Percentiles rank a stretch among this genome's conserved stretches.
Evolutionary conservation across 805 yeast genomes (phyloP).

Genomic region (Lipomyces spencermartinsiae): DNA sequence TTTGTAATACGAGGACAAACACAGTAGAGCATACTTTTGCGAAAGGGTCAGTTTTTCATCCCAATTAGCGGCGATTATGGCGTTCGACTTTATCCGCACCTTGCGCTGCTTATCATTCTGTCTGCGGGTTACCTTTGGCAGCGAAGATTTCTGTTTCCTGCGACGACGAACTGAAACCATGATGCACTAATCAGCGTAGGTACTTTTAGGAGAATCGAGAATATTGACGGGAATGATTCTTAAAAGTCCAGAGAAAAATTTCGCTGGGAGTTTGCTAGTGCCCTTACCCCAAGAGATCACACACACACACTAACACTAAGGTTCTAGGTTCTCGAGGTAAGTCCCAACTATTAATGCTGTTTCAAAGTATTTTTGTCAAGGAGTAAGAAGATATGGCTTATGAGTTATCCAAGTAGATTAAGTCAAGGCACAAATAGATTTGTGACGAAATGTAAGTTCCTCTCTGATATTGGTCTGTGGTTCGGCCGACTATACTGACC

Average conservation of each 20-base stretch:
- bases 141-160: constrained; percentile 27
- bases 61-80: constrained; percentile 90
- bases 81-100: constrained; percentile 70
- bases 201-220: background rate
- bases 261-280: background rate
- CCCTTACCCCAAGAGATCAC: background rate
- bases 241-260: too few species aligned
- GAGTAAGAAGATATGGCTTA: too few species aligned
- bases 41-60: constrained; percentile 77
- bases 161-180: constrained; percentile 33
- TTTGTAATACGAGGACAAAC: background rate
- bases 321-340: background rate
- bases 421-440: too few species aligned
- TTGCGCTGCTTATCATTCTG: constrained; percentile 72
- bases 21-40: constrained; percentile 59
- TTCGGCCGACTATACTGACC: too few species aligned
- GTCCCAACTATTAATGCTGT: background rate
- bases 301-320: too few species aligned
- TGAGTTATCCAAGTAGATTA: too few species aligned
- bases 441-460: too few species aligned
- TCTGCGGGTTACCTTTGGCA: constrained; percentile 64
- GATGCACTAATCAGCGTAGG: background rate
- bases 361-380: too few species aligned
- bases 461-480: too few species aligned
- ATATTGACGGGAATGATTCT: background rate